phyloP scores from a whole-genome alignment of 176 grass and related monocot species.

The Carex littledalei region DNA sequence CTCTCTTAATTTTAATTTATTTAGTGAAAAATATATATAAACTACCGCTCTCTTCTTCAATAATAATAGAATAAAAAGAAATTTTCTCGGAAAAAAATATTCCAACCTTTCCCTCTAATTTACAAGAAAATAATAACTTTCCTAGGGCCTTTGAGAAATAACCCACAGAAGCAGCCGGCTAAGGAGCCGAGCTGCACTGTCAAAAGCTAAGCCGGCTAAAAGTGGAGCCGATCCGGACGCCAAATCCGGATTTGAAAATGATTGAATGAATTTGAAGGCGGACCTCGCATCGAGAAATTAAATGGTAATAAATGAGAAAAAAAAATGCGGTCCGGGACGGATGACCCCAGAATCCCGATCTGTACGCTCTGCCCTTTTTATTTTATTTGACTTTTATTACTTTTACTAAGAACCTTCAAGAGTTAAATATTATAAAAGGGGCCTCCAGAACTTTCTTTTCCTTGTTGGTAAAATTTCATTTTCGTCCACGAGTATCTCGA shows the following conservation, averaged over 20 bases:
- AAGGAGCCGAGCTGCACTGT: neutral
- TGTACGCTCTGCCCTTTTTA: neutral
- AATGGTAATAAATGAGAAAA: constrained; percentile 14
- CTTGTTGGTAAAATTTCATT: neutral
- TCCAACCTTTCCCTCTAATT: too few relatives aligned
- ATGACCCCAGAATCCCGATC: constrained; percentile 23
- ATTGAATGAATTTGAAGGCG: neutral
- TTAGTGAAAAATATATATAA: too few relatives aligned
- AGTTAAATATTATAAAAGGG: neutral
- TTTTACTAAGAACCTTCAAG: neutral
- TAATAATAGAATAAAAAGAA: too few relatives aligned
- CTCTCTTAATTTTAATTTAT: too few relatives aligned
- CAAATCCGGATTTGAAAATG: constrained; percentile 17
- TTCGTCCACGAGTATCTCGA: neutral
- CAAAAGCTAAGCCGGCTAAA: neutral
- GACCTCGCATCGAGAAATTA: constrained; percentile 8
- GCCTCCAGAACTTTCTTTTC: neutral
- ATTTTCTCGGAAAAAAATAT: too few relatives aligned
- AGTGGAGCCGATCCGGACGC: constrained; percentile 2
- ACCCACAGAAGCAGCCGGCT: neutral
- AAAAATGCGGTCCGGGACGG: constrained; percentile 10
- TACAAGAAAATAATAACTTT: too few relatives aligned
- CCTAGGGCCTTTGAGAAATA: neutral
- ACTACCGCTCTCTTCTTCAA: too few relatives aligned
- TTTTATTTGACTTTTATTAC: neutral